phyloP scores from a whole-genome alignment of 2,329 filamentous ascomycete species.

The Sclerotinia subarctica region DNA sequence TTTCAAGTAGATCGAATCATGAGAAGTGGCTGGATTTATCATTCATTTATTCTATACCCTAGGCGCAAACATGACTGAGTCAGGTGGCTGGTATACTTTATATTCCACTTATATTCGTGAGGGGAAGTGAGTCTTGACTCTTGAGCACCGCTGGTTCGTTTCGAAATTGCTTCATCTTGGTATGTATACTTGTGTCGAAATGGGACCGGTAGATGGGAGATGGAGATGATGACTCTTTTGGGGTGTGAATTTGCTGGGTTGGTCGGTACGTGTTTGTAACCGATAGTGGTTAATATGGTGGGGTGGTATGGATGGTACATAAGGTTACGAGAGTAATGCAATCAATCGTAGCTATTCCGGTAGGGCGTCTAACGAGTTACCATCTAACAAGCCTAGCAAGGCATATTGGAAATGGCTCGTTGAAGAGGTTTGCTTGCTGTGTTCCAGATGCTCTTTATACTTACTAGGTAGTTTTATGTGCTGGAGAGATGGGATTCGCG shows the following conservation, averaged over 20 bases:
- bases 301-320: neutral
- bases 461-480: neutral
- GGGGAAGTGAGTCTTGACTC: neutral
- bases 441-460: neutral
- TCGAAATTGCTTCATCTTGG: slow-evolving; percentile 2
- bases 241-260: too few relatives aligned
- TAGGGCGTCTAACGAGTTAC: too few relatives aligned
- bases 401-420: too few relatives aligned
- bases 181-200: too few relatives aligned
- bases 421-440: neutral
- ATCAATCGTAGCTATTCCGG: too few relatives aligned
- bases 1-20: neutral
- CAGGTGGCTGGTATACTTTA: neutral
- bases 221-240: too few relatives aligned
- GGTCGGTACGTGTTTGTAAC: neutral
- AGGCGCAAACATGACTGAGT: neutral
- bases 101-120: neutral
- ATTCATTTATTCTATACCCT: too few relatives aligned
- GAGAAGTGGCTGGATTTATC: too few relatives aligned
- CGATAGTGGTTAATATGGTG: neutral
- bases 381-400: too few relatives aligned
- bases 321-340: neutral
- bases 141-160: neutral
- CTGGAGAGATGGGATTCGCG: neutral
- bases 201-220: too few relatives aligned